Evolutionary conservation across 176 grass and related monocot species (phyloP).

Genomic region (Guadua angustifolia): DNA sequence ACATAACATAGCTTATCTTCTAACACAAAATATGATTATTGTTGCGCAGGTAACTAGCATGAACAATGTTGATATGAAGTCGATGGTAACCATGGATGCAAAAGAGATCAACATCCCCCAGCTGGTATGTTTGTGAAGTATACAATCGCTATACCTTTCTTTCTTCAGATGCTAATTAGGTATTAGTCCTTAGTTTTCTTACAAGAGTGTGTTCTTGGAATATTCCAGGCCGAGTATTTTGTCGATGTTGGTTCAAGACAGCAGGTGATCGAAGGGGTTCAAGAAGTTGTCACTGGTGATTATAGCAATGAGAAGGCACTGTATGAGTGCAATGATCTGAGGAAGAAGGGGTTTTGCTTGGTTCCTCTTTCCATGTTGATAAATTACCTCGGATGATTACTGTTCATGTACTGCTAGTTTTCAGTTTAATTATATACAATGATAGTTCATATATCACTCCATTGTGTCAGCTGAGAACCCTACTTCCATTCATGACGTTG

Average conservation of each 20-base stretch:
- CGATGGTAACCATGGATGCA: conserved; percentile 42
- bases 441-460: conserved; percentile 39
- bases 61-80: conserved; percentile 34
- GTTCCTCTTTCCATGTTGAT: conserved; percentile 85
- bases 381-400: conserved; percentile 63
- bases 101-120: conserved; percentile 39
- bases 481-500: conserved; percentile 40
- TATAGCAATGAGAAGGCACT: conserved; percentile 29
- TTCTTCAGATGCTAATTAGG: background rate
- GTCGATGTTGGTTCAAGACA: conserved; percentile 33
- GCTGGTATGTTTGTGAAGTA: conserved; percentile 27
- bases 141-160: background rate
- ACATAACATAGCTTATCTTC: background rate
- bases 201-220: conserved; percentile 26
- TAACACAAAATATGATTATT: conserved; percentile 12
- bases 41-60: conserved; percentile 38
- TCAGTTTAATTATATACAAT: conserved; percentile 35
- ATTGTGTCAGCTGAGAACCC: conserved; percentile 28
- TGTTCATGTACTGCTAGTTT: conserved; percentile 25
- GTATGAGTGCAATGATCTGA: conserved; percentile 57
- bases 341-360: conserved; percentile 81
- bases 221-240: conserved; percentile 54
- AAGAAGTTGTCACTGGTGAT: conserved; percentile 33
- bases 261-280: conserved; percentile 24
- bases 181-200: conserved; percentile 30